Evolutionary conservation across 352 stramenopile genomes (phyloP), one percentile per base, ranked within the genome.

Genomic region (Poterioochromonas sp.): DNA sequence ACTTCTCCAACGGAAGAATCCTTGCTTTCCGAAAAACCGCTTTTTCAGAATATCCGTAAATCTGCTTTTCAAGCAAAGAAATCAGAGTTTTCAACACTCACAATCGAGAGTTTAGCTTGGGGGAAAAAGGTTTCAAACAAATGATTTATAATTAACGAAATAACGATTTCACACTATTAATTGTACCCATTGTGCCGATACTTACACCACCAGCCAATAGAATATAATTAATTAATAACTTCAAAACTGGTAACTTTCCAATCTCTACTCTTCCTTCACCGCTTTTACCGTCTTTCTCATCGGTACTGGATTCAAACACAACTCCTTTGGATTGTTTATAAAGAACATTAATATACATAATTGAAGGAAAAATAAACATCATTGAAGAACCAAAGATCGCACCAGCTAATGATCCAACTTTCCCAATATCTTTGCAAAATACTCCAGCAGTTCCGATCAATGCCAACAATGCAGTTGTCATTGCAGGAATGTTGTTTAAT

Each of bases 341-440:
- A n/a, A 71, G 26, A 22, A 29, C 62, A 8, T 29, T 29, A 5
- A 71, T 71, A 29, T 71, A 71, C 62, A 71, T 71, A 26, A 71
- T 47, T 3, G 62, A 29, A 41, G 62, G 62, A 29, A 71, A 71
- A 8, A 71, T 47, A 29, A 71, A 71, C 62, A 71, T 71, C 62
- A 71, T 71, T 26, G 8, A 44, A 5, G 62, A 44, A 35, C 62
- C 62, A 71, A 71, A 71, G 2, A 71, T 22, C 8, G 62, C 62
- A 3, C 62, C 62, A 26, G 62, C n/a, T 8, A 71, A 11, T 47
- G 62, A 41, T 47, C 62, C 62, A 41, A 71, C 34, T n/a, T 71
- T 41, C 2, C 62, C 62, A 44, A 71, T 71, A 47, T 71, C 62
- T 26, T 8, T 71, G 3, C 5, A 41, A 12, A 44, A 15, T 26